These are phyloP conservation scores for Raphanus raphanistrum DNA, from an alignment of 345 rosid genomes.

Conservation along the genomic window DNA sequence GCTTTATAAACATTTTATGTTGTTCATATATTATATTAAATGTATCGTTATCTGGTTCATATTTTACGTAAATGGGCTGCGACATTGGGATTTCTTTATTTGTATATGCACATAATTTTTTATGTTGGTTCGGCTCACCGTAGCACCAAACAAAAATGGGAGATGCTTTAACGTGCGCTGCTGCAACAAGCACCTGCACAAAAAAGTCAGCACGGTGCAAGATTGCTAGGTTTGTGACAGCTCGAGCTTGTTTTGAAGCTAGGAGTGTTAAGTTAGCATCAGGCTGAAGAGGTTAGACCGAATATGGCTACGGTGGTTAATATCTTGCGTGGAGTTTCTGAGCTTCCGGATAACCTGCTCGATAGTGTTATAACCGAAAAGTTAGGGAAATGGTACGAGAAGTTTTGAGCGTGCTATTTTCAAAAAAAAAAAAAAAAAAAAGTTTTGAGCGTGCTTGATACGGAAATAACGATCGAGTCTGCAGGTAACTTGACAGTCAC, in stretches of 20 bases:
- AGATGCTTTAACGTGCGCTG: not conserved
- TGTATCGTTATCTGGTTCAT: not conserved
- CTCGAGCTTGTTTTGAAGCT: constrained; percentile 38
- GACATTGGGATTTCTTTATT: not conserved
- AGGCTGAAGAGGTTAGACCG: constrained; percentile 31
- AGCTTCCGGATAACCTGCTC: constrained; percentile 21
- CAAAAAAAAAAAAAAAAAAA: no score
- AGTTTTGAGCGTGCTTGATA: constrained; percentile 15
- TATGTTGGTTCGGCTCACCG: not conserved
- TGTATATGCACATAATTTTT: not conserved
- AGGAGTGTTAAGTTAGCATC: constrained; percentile 36
- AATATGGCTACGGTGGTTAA: constrained; percentile 32
- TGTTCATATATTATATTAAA: not conserved
- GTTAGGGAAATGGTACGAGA: constrained; percentile 16
- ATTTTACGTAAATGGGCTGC: not conserved
- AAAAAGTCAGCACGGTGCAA: not conserved
- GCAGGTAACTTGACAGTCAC: constrained; percentile 10
- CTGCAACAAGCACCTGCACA: not conserved
- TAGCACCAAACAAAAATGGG: not conserved
- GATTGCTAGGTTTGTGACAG: constrained; percentile 1
- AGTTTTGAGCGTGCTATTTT: no score
- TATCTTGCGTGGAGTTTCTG: constrained; percentile 20
- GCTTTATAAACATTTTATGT: not conserved
- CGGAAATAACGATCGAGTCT: not conserved
- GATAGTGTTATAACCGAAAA: constrained; percentile 7